These are phyloP conservation scores for Ceriops zippeliana DNA, from an alignment of 345 rosid genomes.

Conservation along the genomic window DNA sequence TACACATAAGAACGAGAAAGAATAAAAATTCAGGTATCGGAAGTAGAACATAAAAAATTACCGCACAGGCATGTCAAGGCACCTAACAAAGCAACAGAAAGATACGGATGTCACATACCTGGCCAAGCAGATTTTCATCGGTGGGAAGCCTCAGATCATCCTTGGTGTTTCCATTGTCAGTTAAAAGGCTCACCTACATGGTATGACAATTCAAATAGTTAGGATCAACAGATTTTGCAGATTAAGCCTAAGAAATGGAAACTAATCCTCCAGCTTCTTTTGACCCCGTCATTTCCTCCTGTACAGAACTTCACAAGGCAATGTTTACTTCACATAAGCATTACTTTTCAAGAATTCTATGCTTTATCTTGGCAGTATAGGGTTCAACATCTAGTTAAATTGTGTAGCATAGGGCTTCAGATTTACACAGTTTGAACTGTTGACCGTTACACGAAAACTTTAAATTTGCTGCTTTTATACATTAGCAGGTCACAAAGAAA, in stretches of 20 bases:
- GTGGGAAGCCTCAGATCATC: slow-evolving; percentile 77
- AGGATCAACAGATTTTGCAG: background rate
- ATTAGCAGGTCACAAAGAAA: background rate
- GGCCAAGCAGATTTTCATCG: slow-evolving; percentile 55
- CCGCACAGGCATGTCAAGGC: background rate
- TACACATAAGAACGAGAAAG: slow-evolving; percentile 10
- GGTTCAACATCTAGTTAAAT: background rate
- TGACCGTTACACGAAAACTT: background rate
- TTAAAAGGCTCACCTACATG: slow-evolving; percentile 59
- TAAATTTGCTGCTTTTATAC: background rate
- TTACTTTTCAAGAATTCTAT: background rate
- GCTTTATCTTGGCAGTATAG: background rate
- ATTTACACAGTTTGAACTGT: background rate
- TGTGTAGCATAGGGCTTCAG: background rate
- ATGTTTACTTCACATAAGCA: background rate
- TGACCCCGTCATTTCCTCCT: background rate
- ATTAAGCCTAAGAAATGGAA: background rate
- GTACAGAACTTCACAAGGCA: background rate
- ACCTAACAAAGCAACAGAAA: background rate
- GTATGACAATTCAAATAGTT: slow-evolving; percentile 1
- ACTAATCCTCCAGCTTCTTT: background rate
- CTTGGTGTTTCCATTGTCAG: slow-evolving; percentile 66
- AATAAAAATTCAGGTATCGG: background rate
- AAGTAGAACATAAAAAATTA: background rate
- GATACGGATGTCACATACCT: slow-evolving; percentile 28